Base-by-base conservation (phyloP, 2,329 filamentous ascomycete species). In the Apiospora kogelbergensis region DNA sequence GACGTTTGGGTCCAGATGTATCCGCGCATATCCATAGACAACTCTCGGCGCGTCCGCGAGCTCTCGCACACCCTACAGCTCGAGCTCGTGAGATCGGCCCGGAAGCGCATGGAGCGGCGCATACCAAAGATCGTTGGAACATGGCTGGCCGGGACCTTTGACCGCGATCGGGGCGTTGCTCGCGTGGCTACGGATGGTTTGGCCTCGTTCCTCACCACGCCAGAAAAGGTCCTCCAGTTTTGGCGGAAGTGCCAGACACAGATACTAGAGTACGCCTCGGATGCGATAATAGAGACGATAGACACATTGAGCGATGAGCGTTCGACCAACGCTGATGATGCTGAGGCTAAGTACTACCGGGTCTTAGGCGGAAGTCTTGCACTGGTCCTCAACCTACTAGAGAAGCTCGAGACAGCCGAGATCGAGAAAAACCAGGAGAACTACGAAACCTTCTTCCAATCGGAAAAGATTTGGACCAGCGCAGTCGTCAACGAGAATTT, bases 1-100 rank as follows among this genome's bases (percentile, higher is more conserved):
- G 92, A 96, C 74, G 92, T 93, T 76, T 98, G 95, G 95, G 93
- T 93, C 72, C 91, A 92, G 83, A 82, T 97, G 69, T 99, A 97
- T 78, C 93, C 96, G 67, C 92, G 95, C 70, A 88, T 91, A 44
- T 96, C 95, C 22, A 97, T 98, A 81, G 95, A 98, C 79, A 93
- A 93, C 78, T 90, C 93, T 63, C 91, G 94, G 65, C 89, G 93
- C 70, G 95, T 98, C 42, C 93, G 96, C 72, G 95, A 98, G 80
- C 87, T 96, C 57, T 89, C 95, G 22, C 95, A 98, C 78, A 84
- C 81, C 13, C 79, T 97, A 30, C 94, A 97, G 75, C 82, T 85
- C 72, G 85, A 87, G 73, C 80, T 91, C 15, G 81, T 90, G 75
- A 86, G 85, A 72, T 88, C 87, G 4, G 85, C 86, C 6, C 92